Evolutionary conservation across 2,329 filamentous ascomycete species (phyloP), one percentile per base, ranked within the genome.

Genomic region (Fusarium xylarioides): DNA sequence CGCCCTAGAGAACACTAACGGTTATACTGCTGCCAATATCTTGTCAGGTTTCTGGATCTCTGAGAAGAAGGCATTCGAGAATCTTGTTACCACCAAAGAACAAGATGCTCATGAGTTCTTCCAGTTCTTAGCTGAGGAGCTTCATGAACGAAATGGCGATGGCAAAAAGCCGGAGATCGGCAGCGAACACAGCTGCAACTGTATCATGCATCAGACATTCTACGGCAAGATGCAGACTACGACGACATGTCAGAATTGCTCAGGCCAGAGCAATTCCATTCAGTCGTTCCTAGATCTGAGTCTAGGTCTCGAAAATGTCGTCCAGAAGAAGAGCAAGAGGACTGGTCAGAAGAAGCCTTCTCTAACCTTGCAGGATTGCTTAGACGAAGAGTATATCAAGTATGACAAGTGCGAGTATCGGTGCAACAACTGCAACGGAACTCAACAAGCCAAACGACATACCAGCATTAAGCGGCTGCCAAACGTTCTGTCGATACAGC

Each of bases 81-180:
- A 92, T 68, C 86, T 95, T 28, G 94, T 95, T 4, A 96, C 95
- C 16, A 97, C 97, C 77, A 94, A 95, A 78, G 95, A 98, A 82
- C 95, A 98, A 84, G 95, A 98, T 79, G 95, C 95, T 2, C 95
- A 98, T 80, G 95, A 98, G 81, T 98, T 97, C 83, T 97, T 98
- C 81, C 95, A 97, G 80, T 98, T 97, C 79, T 89, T 98, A 38
- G 92, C 97, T 40, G 95, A 98, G 83, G 93, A 96, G 77, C 87
- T 99, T 21, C 95, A 98, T 79, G 90, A 93, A 79, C 89, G 94
- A 44, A 96, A 95, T 76, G 91, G 91, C 19, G 91, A 93, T 73
- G 88, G 89, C 43, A 91, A 91, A 78, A 88, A 85, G 75, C 88
- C 88, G 35, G 89, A 87, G 79, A 88, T 80, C 56, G 88, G 85